These are phyloP conservation scores for Penicillium coffeae DNA, from an alignment of 495 filamentous ascomycete species.

Conservation along the genomic window DNA sequence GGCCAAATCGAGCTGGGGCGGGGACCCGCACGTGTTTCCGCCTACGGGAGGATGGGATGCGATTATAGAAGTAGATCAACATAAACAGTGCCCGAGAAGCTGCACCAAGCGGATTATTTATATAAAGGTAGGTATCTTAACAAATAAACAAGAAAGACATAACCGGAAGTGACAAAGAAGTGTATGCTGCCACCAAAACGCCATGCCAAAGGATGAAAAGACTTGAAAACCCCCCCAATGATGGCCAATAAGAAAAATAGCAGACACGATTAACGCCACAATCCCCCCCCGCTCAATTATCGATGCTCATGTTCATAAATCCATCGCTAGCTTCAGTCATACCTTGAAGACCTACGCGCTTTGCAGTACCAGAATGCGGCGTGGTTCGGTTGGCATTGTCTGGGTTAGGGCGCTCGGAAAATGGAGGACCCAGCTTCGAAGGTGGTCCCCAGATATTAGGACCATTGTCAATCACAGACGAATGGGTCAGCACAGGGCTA, in stretches of 20 bases:
- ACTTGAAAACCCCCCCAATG: not conserved
- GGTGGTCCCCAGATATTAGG: slow-evolving; percentile 64
- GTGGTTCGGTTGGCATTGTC: slow-evolving; percentile 38
- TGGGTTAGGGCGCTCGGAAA: slow-evolving; percentile 47
- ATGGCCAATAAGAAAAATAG: not conserved
- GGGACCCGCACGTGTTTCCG: slow-evolving; percentile 26
- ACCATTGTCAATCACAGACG: slow-evolving; percentile 65
- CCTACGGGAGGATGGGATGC: not conserved
- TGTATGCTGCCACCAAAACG: slow-evolving; percentile 9
- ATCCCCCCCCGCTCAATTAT: slow-evolving; percentile 27
- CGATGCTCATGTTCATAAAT: slow-evolving; percentile 96
- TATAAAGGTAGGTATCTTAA: slow-evolving; percentile 14
- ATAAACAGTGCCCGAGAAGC: not conserved
- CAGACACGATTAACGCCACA: not conserved
- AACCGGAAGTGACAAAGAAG: slow-evolving; percentile 3
- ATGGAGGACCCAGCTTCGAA: slow-evolving; percentile 53
- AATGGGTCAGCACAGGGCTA: slow-evolving; percentile 78
- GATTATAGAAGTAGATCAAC: not conserved
- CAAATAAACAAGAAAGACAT: not conserved
- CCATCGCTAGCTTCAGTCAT: slow-evolving; percentile 96
- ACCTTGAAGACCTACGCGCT: slow-evolving; percentile 84
- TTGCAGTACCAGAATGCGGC: slow-evolving; percentile 42
- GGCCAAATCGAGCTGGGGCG: slow-evolving; percentile 18
- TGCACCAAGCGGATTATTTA: too few relatives aligned
- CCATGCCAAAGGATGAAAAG: slow-evolving; percentile 8